Base-by-base conservation (phyloP, 2,329 filamentous ascomycete species). In the Cylindrodendrum hubeiense region DNA sequence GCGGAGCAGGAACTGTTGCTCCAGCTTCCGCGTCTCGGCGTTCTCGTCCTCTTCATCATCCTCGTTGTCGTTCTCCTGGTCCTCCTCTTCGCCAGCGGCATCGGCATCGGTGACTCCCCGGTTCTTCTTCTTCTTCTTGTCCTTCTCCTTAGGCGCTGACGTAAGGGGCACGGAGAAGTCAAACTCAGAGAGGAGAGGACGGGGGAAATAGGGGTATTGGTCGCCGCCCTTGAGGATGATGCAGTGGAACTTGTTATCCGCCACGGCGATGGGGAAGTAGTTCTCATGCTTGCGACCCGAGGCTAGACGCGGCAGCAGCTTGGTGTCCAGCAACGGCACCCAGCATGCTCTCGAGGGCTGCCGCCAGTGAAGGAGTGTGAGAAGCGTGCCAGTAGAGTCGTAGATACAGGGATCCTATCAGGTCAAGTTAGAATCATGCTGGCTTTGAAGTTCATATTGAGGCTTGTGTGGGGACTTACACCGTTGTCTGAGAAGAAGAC, bases 221-320 rank as follows among this genome's bases (percentile, higher is more conserved):
- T 99, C 96, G 37, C 92, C 93, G 67, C 96, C 96, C 82, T 99
- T 99, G 76, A 99, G 90, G 74, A 99, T 98, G 81, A 99, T 98
- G 82, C 97, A 99, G 85, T 98, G 95, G 80, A 99, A 99, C 75
- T 92, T 95, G 75, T 92, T 87, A 73, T 95, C 90, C 3, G 95
- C 94, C 1, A 98, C 95, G 1, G 96, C 96, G 33, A 99, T 93
- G 1, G 96, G 96, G 88, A 95, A 99, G 83, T 99, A 99, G 0
- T 86, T 89, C 80, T 99, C 96, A 69, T 92, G 88, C 79, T 97
- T 98, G 63, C 91, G 90, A 26, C 96, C 96, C 3, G 89, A 90
- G 0, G 93, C 92, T 4, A 98, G 87, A 66, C 96, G 94, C 1
- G 93, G 87, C 12, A 99, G 85, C 39, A 92, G 89, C 63, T 87